Percentiles rank a stretch among this genome's conserved stretches.
These are phyloP conservation scores for Verticillium zaregamsianum DNA, from an alignment of 2,329 filamentous ascomycete species.

Conservation along the genomic window DNA sequence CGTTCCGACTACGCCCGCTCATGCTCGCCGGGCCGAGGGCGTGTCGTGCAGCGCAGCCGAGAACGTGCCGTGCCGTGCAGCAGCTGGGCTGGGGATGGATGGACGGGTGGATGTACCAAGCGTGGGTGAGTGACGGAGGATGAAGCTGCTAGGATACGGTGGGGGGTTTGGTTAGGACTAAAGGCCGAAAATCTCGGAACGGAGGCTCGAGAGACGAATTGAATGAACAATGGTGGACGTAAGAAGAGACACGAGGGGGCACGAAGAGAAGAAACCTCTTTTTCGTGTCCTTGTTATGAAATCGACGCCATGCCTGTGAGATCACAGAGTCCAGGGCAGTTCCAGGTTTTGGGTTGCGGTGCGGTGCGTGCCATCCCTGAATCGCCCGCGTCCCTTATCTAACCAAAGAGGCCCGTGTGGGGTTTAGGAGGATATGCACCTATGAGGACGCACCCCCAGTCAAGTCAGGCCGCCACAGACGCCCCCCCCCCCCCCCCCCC, in stretches of 20 bases:
- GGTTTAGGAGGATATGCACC: not conserved
- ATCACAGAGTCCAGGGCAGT: not conserved
- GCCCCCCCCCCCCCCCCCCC: not conserved
- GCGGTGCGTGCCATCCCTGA: not conserved
- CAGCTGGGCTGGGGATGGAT: not conserved
- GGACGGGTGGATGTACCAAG: not conserved
- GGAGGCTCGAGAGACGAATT: not conserved
- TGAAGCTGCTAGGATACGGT: not conserved
- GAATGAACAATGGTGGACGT: not conserved
- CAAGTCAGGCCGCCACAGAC: too few relatives aligned
- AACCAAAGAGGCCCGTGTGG: not conserved
- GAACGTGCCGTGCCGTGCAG: not conserved
- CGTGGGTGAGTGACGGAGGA: not conserved
- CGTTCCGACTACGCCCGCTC: conserved; percentile 9
- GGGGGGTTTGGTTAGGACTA: not conserved
- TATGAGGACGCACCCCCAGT: not conserved
- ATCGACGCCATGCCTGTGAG: not conserved
- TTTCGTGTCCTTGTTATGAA: not conserved
- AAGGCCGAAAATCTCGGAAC: not conserved
- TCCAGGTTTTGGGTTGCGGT: not conserved
- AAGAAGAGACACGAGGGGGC: not conserved
- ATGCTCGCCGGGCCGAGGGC: conserved; percentile 11
- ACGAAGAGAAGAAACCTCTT: not conserved
- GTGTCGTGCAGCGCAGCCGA: not conserved
- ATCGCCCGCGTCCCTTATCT: not conserved